phyloP scores from a whole-genome alignment of 2,329 filamentous ascomycete species.

The Rachicladosporium sp. region DNA sequence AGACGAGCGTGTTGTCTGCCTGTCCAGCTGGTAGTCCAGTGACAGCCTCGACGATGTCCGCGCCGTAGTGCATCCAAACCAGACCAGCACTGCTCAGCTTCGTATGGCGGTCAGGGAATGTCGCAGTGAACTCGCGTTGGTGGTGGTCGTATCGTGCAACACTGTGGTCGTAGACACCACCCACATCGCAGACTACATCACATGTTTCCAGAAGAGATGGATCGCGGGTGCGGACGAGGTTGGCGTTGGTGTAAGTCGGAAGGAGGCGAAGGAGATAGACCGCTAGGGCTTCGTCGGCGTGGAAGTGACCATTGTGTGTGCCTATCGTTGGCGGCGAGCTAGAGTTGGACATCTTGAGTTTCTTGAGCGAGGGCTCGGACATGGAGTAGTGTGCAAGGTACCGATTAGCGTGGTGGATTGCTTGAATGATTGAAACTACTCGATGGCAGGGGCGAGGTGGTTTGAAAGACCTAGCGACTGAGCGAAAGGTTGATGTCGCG shows the following conservation, averaged over 20 bases:
- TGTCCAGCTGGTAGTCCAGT: constrained; percentile 48
- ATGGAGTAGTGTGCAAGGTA: constrained; percentile 1
- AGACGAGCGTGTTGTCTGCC: constrained; percentile 61
- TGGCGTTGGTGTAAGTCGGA: constrained; percentile 63
- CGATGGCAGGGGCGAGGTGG: too few species aligned
- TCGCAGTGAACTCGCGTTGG: constrained; percentile 78
- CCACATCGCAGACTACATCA: constrained; percentile 96
- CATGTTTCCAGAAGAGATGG: constrained; percentile 63
- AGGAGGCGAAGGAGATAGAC: constrained; percentile 90
- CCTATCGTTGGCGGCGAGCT: constrained; percentile 49
- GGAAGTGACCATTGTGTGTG: constrained; percentile 97
- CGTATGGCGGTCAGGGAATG: constrained; percentile 71
- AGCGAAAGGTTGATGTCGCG: too few species aligned
- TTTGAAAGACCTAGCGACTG: too few species aligned
- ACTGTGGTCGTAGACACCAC: constrained; percentile 74
- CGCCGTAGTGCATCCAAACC: constrained; percentile 92
- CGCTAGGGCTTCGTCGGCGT: constrained; percentile 93
- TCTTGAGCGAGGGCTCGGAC: constrained; percentile 47
- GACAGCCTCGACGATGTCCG: constrained; percentile 61
- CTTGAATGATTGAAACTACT: too few species aligned
- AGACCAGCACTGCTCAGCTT: constrained; percentile 90
- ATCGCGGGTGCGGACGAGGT: constrained; percentile 79
- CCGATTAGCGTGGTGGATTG: background rate
- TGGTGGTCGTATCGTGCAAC: constrained; percentile 88
- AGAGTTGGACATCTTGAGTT: constrained; percentile 58